These are phyloP conservation scores for Ligustrum vulgare DNA, from an alignment of 257 asterid species.

Conservation along the genomic window DNA sequence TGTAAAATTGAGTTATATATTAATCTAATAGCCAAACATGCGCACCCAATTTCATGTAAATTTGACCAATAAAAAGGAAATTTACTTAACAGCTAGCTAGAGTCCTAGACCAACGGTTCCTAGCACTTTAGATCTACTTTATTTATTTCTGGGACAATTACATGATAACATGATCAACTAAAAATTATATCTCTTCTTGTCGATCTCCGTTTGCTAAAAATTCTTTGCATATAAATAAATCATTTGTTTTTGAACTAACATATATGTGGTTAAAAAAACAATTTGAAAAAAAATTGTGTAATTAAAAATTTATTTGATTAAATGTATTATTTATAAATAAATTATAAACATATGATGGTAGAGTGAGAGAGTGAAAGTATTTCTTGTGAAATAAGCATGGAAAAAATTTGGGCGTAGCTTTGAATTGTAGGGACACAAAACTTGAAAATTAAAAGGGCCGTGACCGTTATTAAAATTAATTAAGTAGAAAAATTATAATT, in stretches of 20 bases:
- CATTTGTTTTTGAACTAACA: no score
- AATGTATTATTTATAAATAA: no score
- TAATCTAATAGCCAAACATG: background rate
- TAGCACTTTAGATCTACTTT: constrained; percentile 42
- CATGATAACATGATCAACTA: constrained; percentile 25
- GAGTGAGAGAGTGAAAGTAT: constrained; percentile 23
- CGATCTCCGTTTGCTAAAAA: background rate
- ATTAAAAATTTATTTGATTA: no score
- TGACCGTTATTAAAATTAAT: constrained; percentile 33
- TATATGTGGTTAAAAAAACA: no score
- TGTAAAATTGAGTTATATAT: background rate
- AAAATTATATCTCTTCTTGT: constrained; percentile 7
- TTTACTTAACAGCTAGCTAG: constrained; percentile 20
- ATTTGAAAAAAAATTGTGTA: no score
- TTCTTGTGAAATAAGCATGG: constrained; percentile 18
- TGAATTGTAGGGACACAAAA: constrained; percentile 29
- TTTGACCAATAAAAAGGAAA: constrained; percentile 45
- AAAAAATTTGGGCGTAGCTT: constrained; percentile 31
- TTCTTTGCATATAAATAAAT: no score
- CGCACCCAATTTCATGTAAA: constrained; percentile 36
- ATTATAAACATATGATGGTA: background rate
- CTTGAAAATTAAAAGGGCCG: constrained; percentile 48
- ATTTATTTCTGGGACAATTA: constrained; percentile 22
- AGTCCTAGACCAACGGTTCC: constrained; percentile 20
- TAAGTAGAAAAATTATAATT: background rate